Percentiles rank a stretch among this genome's conserved stretches.
Evolutionary conservation across 148 eudicot genomes (phyloP).

Genomic region (Cornus controversa): DNA sequence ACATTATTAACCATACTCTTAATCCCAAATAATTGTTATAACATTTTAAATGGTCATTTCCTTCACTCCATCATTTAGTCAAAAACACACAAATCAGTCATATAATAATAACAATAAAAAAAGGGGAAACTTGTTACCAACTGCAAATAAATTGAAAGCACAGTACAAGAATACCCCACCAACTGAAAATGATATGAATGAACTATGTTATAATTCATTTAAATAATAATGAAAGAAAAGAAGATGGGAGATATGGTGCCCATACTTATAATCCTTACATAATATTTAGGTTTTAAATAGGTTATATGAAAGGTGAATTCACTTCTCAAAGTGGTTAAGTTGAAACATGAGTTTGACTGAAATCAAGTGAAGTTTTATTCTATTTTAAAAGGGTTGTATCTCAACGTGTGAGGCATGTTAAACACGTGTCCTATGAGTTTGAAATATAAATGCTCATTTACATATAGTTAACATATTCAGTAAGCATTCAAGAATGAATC

Average conservation of each 20-base stretch:
- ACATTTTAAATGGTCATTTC: background rate
- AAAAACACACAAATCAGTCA: background rate
- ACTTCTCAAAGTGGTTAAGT: no score
- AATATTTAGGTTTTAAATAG: no score
- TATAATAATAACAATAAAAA: no score
- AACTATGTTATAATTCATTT: no score
- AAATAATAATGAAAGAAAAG: no score
- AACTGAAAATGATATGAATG: no score
- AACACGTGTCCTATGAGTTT: background rate
- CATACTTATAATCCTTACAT: no score
- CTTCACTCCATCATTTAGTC: background rate
- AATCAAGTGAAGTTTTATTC: background rate
- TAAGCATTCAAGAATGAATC: background rate
- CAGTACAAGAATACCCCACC: conserved; percentile 40
- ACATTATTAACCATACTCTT: no score
- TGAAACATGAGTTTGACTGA: no score
- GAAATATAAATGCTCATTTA: background rate
- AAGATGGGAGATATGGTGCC: no score
- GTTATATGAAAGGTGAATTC: no score
- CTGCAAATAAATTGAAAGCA: background rate
- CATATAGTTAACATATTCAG: background rate
- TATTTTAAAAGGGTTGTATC: background rate
- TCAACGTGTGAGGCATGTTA: background rate
- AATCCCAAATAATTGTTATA: background rate
- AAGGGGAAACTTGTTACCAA: background rate